These are phyloP conservation scores for Aureobasidium subglaciale DNA, from an alignment of 2,329 filamentous ascomycete species.

Conservation along the genomic window DNA sequence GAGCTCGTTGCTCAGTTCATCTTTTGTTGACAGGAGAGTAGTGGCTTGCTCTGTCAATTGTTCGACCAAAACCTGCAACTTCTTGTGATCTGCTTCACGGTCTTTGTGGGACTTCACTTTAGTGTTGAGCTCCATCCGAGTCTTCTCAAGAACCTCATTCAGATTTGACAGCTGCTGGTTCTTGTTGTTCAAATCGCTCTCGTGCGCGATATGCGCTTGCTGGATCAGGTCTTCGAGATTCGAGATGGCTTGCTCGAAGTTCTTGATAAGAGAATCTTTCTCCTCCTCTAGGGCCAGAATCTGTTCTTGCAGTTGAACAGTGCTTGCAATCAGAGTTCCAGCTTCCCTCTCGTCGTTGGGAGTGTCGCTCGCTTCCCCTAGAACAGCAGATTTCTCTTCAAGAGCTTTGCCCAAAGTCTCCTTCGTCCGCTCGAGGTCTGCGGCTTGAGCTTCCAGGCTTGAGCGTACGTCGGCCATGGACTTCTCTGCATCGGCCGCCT, in stretches of 20 bases:
- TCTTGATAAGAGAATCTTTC: neutral
- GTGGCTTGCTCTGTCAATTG: neutral
- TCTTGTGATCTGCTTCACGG: neutral
- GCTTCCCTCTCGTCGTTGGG: neutral
- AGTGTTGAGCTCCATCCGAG: neutral
- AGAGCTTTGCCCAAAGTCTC: neutral
- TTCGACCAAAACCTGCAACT: neutral
- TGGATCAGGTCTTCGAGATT: conserved; percentile 1
- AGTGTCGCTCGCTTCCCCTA: neutral
- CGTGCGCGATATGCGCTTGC: neutral
- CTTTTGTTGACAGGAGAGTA: neutral
- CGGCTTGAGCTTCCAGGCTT: neutral
- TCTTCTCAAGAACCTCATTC: neutral
- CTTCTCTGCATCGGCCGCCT: neutral
- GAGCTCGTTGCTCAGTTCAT: neutral
- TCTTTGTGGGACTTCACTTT: neutral
- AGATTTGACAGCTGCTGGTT: conserved; percentile 11
- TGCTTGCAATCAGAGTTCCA: neutral
- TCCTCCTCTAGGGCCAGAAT: neutral
- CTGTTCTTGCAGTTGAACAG: neutral
- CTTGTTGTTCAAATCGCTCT: neutral
- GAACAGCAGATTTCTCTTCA: neutral
- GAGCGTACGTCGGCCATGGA: neutral
- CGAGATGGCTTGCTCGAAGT: neutral
- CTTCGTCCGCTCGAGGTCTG: conserved; percentile 6